phyloP scores from a whole-genome alignment of 345 rosid species.

The Populus pruinosa region DNA sequence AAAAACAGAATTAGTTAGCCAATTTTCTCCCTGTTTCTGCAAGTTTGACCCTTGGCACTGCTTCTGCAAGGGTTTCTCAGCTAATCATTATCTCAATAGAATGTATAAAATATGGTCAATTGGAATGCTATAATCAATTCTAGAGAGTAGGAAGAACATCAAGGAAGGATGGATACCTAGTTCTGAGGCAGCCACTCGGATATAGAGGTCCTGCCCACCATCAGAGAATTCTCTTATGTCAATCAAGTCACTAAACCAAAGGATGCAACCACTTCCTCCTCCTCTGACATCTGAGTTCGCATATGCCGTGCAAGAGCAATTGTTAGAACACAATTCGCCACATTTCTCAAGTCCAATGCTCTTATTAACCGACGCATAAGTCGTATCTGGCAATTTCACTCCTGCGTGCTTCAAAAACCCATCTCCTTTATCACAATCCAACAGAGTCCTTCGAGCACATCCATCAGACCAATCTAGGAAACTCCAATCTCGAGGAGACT shows the following conservation, averaged over 20 bases:
- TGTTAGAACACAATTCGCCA: not conserved
- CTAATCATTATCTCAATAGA: too few relatives aligned
- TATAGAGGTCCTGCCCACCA: slow-evolving; percentile 5
- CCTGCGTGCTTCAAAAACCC: not conserved
- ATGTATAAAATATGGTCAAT: not conserved
- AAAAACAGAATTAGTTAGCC: not conserved
- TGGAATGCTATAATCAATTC: not conserved
- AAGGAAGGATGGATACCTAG: not conserved
- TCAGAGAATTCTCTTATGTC: not conserved
- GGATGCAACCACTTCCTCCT: slow-evolving; percentile 3
- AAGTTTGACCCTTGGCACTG: too few relatives aligned
- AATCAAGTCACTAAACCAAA: not conserved
- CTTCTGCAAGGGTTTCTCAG: too few relatives aligned
- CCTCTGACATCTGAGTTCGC: not conserved
- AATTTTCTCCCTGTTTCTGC: too few relatives aligned
- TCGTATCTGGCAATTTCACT: slow-evolving; percentile 7
- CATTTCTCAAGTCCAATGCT: not conserved
- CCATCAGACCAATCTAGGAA: slow-evolving; percentile 10
- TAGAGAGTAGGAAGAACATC: not conserved
- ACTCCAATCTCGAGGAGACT: slow-evolving; percentile 8
- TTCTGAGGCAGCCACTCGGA: not conserved
- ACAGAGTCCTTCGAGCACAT: slow-evolving; percentile 1
- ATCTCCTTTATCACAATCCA: slow-evolving; percentile 5
- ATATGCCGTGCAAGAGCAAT: not conserved
- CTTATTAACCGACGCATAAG: not conserved